Evolutionary conservation across 73 alveolate genomes (phyloP), one percentile per base, ranked within the genome.

Genomic region (Paramecium sexaurelia): DNA sequence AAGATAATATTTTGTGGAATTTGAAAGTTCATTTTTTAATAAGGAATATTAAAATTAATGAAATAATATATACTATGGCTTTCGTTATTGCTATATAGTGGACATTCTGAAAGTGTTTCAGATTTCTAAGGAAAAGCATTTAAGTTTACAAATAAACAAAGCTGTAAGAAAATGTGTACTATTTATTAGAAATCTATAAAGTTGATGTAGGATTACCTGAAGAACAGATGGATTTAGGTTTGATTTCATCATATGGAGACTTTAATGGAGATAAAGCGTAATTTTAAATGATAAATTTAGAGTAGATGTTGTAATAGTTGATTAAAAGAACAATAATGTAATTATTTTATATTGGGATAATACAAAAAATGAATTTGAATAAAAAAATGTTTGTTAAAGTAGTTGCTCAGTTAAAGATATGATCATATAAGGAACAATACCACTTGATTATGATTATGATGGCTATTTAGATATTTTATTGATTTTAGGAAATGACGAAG

Each of bases 261-360:
- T 78, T 78, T 78, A 78, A 78, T 78, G 90, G 90, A 78, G 90
- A 78, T 43, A 78, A 78, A 78, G 68, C 90, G 90, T 78, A 78
- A 71, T 1, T 40, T 17, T 78, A 15, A 0, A 15, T 78, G 40
- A 78, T 40, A 78, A 22, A 29, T 0, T 78, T 78, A 78, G 90
- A 10, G 90, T 78, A 36, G 90, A 78, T 41, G 90, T 78, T 0
- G 90, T 78, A 22, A 43, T 45, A 7, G 55, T 43, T 13, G 73
- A 26, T 24, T 37, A 37, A 26, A 33, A 39, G 26, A 41, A 13
- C 7, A 45, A 24, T 78, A 43, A 78, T 9, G 22, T 78, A 29
- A 41, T 10, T 22, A 78, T 78, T 7, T 20, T 78, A 19, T 78
- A 78, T 78, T 78, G 90, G 90, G 55, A 61, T 32, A 61, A 61